These are phyloP conservation scores for Pisolithus sp. DNA, from an alignment of 768 basidiomycete species.

Conservation along the genomic window DNA sequence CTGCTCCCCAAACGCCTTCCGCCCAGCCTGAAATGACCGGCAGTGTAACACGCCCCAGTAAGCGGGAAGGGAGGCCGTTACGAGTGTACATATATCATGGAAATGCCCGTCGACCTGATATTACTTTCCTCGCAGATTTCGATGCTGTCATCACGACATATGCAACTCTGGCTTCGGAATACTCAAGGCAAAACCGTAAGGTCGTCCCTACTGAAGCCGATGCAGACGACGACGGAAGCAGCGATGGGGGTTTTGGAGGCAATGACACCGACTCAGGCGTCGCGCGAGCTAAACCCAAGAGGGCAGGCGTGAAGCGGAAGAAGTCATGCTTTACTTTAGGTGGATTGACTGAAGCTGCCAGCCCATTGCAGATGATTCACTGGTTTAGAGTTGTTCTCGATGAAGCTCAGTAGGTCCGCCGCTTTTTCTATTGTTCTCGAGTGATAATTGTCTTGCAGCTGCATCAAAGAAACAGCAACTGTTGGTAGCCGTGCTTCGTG, in stretches of 20 bases:
- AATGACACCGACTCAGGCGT: conserved; percentile 62
- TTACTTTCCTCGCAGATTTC: conserved; percentile 84
- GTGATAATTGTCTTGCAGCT: conserved; percentile 42
- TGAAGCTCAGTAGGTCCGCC: conserved; percentile 82
- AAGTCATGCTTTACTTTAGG: conserved; percentile 37
- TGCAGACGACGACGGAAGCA: conserved; percentile 60
- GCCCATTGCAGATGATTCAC: conserved; percentile 87
- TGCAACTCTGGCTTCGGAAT: conserved; percentile 92
- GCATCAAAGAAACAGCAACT: conserved; percentile 93
- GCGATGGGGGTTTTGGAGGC: conserved; percentile 56
- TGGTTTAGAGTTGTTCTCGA: conserved; percentile 96
- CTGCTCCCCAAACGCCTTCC: conserved; percentile 31
- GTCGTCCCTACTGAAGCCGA: conserved; percentile 52
- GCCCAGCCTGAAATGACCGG: conserved; percentile 20
- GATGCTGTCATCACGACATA: conserved; percentile 98
- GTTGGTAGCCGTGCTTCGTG: conserved; percentile 94
- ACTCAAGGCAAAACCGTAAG: conserved; percentile 78
- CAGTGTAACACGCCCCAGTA: conserved; percentile 27
- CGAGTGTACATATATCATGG: conserved; percentile 96
- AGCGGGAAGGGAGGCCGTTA: conserved; percentile 47
- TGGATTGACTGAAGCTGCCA: conserved; percentile 50
- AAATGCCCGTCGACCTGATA: conserved; percentile 77
- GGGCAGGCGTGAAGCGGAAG: conserved; percentile 62
- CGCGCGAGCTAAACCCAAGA: conserved; percentile 58
- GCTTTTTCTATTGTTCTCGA: neutral